Evolutionary conservation across 1,284 basidiomycete species (phyloP), one percentile per base, ranked within the genome.

Genomic region (Coriolopsis trogii): DNA sequence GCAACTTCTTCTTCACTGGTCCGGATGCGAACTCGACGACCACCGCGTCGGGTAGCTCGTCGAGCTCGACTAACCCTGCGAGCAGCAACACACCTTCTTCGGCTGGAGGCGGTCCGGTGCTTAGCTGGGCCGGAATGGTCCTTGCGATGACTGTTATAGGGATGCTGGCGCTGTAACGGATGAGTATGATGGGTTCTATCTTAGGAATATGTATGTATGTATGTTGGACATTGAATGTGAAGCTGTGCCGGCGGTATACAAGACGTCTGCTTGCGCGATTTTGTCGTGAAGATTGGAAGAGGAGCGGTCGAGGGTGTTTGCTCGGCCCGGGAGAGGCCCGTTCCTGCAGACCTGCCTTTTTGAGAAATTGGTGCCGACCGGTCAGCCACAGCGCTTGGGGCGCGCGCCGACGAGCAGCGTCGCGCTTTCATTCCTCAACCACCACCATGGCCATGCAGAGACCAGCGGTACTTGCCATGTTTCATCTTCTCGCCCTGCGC

Each of bases 401-500:
- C 24, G 9, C 10, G 12, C 13, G 29, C 36, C 12, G 25, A 18
- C 26, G 30, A 20, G 16, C 20, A 24, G 9, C 16, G 26, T n/a
- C 39, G 31, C 31, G 25, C 26, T 30, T n/a, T 41, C 49, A 31
- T 29, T 48, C 51, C 33, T 18, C 43, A 39, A 53, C 56, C 55
- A 49, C 55, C 37, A 50, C 46, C 60, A 87, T 88, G 86, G 80
- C 85, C 56, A 69, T 79, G 52, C 73, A 81, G 58, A 75, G 86
- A 74, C 85, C 86, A 48, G 79, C 86, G 34, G 86, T 87, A 69
- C 59, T 29, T 48, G 37, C 25, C 21, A 13, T 39, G 16, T 46
- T 30, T 43, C 39, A n/a, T 6, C 15, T 37, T 29, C 4, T 16
- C 31, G 9, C 26, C 1, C 25, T 23, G 41, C 29, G 3, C 30